Base-by-base conservation (phyloP, 345 rosid species). In the Aurinia saxatilis region DNA sequence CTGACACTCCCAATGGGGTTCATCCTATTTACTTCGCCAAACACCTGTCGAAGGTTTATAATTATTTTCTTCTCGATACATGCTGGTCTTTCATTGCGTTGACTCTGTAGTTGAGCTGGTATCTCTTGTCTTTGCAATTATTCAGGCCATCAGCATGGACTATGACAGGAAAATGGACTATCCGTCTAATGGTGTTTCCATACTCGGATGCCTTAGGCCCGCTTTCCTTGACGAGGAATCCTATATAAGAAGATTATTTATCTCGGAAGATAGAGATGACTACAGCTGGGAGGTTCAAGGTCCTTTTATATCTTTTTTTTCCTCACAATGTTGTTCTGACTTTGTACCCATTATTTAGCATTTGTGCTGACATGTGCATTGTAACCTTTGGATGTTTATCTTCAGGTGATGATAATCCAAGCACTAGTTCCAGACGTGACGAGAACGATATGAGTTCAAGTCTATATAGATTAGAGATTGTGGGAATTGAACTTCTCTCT, bases 1-100 rank as follows among this genome's bases (percentile, higher is more conserved):
- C 98, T 42, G 87, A 83, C 59, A 74, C 84, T 45, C 76, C 81
- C 57, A 79, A 70, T 34, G 74, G 77, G 50, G 69, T 83, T 73
- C 96, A 92, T 84, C 98, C 98, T 34, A 65, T 83, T 55, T 83
- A 85, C 79, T 92, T 92, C 74, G 78, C 96, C 71, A 89, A 85
- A 84, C 84, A 89, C 82, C 49, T 92, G 78, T 75, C 83, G 2
- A 87, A 89, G 96, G 98, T 92, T 68, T 64, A 13, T 41, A 13
- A 37, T 6, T n/a, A 11, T 40, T 2, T 27, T 27, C 3, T 2
- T 27, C 6, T 34, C 42, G 37, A 54, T 21, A 36, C 54, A 36
- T 45, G n/a, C 7, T 65, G 70, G 39, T 65, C 62, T 36, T 45
- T 30, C 44, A 67, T 37, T 47, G 53, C 50, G n/a, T 17, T 29